Percentiles rank a stretch among this genome's conserved stretches.
These are phyloP conservation scores for Tillandsia fasciculata DNA, from an alignment of 176 grass and related monocot species.

Conservation along the genomic window DNA sequence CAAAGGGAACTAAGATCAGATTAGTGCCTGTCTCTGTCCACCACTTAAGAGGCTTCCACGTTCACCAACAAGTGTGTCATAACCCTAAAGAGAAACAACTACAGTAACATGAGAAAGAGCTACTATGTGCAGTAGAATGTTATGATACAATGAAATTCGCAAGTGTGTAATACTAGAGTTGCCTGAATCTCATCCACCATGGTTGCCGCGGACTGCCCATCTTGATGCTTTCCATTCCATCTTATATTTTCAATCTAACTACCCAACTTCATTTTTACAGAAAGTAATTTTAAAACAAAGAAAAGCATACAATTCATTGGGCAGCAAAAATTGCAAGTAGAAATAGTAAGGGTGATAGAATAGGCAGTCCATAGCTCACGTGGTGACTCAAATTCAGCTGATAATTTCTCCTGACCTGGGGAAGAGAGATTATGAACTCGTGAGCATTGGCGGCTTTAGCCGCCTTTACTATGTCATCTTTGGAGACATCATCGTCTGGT, in stretches of 20 bases:
- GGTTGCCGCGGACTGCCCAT: no score
- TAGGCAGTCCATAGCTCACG: no score
- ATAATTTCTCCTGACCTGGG: constrained; percentile 43
- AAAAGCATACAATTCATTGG: no score
- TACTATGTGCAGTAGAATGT: neutral
- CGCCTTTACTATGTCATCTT: constrained; percentile 94
- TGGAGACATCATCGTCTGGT: constrained; percentile 81
- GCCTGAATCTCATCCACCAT: no score
- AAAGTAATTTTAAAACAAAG: no score
- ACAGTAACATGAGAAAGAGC: neutral
- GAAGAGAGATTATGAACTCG: constrained; percentile 93
- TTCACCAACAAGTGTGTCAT: constrained; percentile 85
- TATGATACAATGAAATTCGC: neutral
- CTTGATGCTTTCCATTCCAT: no score
- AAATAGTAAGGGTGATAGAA: no score
- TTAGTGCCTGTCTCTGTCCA: constrained; percentile 87
- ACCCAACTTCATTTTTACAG: no score
- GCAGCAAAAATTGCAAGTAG: neutral
- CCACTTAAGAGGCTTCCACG: constrained; percentile 85
- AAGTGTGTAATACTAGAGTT: neutral
- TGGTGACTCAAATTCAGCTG: no score
- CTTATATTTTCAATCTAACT: no score
- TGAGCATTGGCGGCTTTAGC: constrained; percentile 98
- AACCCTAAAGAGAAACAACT: constrained; percentile 43
- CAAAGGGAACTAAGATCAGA: neutral